A percentile compares a stretch with the other conserved stretches of the same genome.
Conservation (phyloP, 1,284 basidiomycete genomes). For the Xanthoconium separans region DNA sequence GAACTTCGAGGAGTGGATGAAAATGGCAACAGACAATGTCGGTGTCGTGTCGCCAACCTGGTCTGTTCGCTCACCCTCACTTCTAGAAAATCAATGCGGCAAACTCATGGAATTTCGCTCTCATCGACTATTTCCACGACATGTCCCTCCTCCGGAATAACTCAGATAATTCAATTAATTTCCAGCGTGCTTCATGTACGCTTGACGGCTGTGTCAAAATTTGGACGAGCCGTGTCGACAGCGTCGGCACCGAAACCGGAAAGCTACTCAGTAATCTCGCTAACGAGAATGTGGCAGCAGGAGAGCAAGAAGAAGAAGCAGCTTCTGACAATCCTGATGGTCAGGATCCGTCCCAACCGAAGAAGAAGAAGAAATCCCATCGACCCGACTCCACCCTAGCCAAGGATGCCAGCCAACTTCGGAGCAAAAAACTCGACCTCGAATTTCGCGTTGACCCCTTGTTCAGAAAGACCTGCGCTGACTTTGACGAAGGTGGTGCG, state of each 20-base stretch:
- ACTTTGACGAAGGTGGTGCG: constrained; percentile 98
- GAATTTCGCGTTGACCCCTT: constrained; percentile 97
- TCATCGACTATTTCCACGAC: constrained; percentile 99
- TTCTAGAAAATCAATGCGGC: constrained; percentile 95
- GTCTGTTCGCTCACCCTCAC: constrained; percentile 12
- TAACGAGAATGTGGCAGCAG: constrained; percentile 57
- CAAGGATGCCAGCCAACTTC: constrained; percentile 78
- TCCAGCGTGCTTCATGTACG: constrained; percentile 96
- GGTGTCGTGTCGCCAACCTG: constrained; percentile 29
- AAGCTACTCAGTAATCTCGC: constrained; percentile 93
- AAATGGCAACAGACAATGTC: constrained; percentile 98
- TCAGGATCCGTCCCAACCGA: constrained; percentile 50
- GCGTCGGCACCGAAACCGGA: constrained; percentile 95
- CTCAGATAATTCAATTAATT: constrained; percentile 94
- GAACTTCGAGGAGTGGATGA: constrained; percentile 99
- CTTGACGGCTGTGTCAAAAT: constrained; percentile 99
- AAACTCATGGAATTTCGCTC: constrained; percentile 97
- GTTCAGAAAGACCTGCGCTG: constrained; percentile 97
- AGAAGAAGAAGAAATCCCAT: constrained; percentile 63
- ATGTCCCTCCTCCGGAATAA: constrained; percentile 95
- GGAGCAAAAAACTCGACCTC: constrained; percentile 90
- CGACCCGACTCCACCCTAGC: constrained; percentile 81
- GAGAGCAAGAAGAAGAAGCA: constrained; percentile 60
- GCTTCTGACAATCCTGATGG: constrained; percentile 63
- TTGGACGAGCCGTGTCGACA: constrained; percentile 98